Conservation (phyloP, 306 rosid genomes). For the Prunus fruticosa region DNA sequence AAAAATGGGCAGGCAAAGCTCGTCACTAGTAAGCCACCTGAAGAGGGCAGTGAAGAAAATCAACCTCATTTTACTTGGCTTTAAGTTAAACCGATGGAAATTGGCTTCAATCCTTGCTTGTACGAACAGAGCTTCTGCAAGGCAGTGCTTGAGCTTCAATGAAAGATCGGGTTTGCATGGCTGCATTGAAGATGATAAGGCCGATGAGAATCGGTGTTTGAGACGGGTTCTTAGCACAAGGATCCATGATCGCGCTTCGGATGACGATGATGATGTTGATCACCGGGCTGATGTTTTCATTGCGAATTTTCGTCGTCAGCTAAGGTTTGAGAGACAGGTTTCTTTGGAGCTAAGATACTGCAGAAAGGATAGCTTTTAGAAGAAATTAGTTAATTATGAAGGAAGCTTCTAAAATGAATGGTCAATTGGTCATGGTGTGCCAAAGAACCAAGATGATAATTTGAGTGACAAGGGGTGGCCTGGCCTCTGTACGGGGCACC, state of each 20-base stretch:
- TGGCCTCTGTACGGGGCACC: not conserved
- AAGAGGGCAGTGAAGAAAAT: slow-evolving; percentile 40
- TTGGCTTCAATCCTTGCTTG: not conserved
- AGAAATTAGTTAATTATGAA: not conserved
- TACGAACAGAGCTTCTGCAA: slow-evolving; percentile 10
- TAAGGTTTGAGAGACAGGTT: slow-evolving; percentile 47
- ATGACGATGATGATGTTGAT: slow-evolving; percentile 47
- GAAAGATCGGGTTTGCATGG: slow-evolving; percentile 16
- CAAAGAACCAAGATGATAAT: not conserved
- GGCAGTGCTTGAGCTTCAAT: slow-evolving; percentile 30
- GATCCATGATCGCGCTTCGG: not conserved
- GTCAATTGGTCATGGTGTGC: not conserved
- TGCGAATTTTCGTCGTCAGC: slow-evolving; percentile 45
- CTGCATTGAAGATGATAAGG: slow-evolving; percentile 39
- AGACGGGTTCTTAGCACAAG: slow-evolving; percentile 26
- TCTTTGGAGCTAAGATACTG: slow-evolving; percentile 42
- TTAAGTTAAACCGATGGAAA: slow-evolving; percentile 1
- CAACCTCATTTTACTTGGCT: slow-evolving; percentile 14
- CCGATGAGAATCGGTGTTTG: not conserved
- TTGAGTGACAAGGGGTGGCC: not conserved
- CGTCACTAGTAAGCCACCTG: slow-evolving; percentile 13
- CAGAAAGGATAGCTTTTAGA: slow-evolving; percentile 9
- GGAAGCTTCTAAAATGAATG: not conserved
- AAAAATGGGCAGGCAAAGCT: slow-evolving; percentile 12
- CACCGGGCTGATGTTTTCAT: slow-evolving; percentile 60